phyloP scores from a whole-genome alignment of 352 stramenopile genomes.

The Phytopythium vexans region DNA sequence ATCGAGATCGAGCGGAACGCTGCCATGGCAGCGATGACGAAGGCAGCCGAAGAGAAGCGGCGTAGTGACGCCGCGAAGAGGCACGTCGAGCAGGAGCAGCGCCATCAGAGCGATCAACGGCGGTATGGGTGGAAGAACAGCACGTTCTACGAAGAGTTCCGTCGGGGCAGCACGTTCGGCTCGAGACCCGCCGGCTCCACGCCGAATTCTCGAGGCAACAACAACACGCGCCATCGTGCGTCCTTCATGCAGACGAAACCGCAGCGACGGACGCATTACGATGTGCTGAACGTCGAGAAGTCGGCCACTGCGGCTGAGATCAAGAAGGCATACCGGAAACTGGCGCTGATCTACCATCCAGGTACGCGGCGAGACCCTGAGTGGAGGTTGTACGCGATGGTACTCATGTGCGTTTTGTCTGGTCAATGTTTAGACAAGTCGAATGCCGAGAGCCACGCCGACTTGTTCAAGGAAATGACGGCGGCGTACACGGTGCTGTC shows the following conservation, averaged over 20 bases:
- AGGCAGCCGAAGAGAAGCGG: conserved; percentile 30
- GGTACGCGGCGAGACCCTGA: conserved; percentile 23
- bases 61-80: conserved; percentile 37
- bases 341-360: conserved; percentile 86
- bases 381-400: not conserved
- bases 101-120: conserved; percentile 28
- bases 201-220: conserved; percentile 9
- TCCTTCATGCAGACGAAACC: conserved; percentile 34
- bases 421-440: conserved; percentile 56
- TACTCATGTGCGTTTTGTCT: conserved; percentile 1
- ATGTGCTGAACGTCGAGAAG: conserved; percentile 68
- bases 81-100: conserved; percentile 40
- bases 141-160: conserved; percentile 51
- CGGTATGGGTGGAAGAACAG: conserved; percentile 47
- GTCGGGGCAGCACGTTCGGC: conserved; percentile 15
- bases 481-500: conserved; percentile 83
- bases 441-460: conserved; percentile 49
- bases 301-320: conserved; percentile 63
- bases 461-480: conserved; percentile 87
- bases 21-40: conserved; percentile 46
- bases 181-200: conserved; percentile 15
- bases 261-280: conserved; percentile 64
- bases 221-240: conserved; percentile 8
- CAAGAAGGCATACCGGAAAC: conserved; percentile 89
- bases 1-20: conserved; percentile 48